Evolutionary conservation across 2,329 filamentous ascomycete species (phyloP).

Genomic region (Truncatella angustata): DNA sequence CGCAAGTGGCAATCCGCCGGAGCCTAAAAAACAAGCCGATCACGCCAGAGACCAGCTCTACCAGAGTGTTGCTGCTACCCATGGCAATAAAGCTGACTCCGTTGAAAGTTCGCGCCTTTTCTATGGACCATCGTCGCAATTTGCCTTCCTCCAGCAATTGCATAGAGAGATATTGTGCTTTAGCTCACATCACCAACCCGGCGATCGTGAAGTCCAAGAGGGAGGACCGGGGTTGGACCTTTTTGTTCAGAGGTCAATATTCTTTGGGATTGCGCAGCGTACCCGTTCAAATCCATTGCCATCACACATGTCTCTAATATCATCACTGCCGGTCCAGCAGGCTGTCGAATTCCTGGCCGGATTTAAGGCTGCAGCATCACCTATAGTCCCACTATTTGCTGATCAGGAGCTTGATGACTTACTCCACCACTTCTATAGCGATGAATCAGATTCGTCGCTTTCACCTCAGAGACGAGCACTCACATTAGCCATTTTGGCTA

Average conservation of each 20-base stretch:
- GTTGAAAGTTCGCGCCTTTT: slow-evolving; percentile 25
- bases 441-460: slow-evolving; percentile 8
- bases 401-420: slow-evolving; percentile 19
- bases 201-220: slow-evolving; percentile 20
- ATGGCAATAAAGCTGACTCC: slow-evolving; percentile 16
- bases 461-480: slow-evolving; percentile 22
- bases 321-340: slow-evolving; percentile 13
- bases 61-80: slow-evolving; percentile 19
- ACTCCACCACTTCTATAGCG: slow-evolving; percentile 16
- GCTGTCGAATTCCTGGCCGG: slow-evolving; percentile 10
- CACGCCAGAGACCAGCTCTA: slow-evolving; percentile 18
- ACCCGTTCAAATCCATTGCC: slow-evolving; percentile 14
- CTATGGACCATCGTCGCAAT: slow-evolving; percentile 27
- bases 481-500: slow-evolving; percentile 21
- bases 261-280: slow-evolving; percentile 27
- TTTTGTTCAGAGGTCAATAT: slow-evolving; percentile 28
- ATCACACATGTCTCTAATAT: not conserved
- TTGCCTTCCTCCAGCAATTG: slow-evolving; percentile 29
- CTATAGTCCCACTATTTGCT: slow-evolving; percentile 19
- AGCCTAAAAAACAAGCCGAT: not conserved
- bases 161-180: slow-evolving; percentile 24
- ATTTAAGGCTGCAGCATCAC: not conserved
- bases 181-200: slow-evolving; percentile 12
- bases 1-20: not conserved
- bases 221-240: slow-evolving; percentile 23